Conservation (phyloP, 2,329 filamentous ascomycete species). For the Penicillium oxalicum region DNA sequence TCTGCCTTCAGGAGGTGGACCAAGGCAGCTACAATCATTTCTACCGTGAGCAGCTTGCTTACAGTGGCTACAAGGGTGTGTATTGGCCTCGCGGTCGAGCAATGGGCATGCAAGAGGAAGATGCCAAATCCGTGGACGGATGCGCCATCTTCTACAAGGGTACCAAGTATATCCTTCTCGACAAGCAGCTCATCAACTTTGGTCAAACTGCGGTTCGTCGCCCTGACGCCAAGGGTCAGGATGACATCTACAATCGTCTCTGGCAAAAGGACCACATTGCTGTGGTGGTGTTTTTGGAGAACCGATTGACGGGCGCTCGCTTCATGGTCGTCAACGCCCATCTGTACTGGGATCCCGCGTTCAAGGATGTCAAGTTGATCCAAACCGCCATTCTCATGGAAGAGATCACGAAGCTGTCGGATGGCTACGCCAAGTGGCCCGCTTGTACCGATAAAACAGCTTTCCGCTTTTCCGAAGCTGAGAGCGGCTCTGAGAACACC, state of each 20-base stretch:
- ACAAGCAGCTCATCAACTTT: conserved; percentile 93
- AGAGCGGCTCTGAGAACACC: conserved; percentile 40
- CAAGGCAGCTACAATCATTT: conserved; percentile 86
- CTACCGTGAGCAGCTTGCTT: conserved; percentile 78
- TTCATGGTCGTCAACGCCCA: conserved; percentile 92
- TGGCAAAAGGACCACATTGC: conserved; percentile 99
- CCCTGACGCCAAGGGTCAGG: conserved; percentile 93
- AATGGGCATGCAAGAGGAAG: conserved; percentile 84
- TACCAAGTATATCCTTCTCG: conserved; percentile 86
- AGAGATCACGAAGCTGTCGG: conserved; percentile 75
- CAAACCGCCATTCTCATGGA: conserved; percentile 96
- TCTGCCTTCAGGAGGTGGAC: conserved; percentile 91
- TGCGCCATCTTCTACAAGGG: conserved; percentile 96
- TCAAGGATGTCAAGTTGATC: conserved; percentile 91
- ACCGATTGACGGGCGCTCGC: conserved; percentile 79
- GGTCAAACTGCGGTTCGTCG: conserved; percentile 86
- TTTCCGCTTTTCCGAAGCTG: conserved; percentile 48
- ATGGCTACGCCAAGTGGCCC: conserved; percentile 75
- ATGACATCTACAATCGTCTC: conserved; percentile 96
- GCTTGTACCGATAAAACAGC: conserved; percentile 71
- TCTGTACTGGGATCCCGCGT: conserved; percentile 86
- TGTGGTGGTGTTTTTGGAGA: conserved; percentile 87
- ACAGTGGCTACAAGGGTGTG: conserved; percentile 86
- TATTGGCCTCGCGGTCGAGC: conserved; percentile 88
- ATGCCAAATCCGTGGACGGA: conserved; percentile 85